Evolutionary conservation across 192 early-diverging fungal genomes (phyloP).

Genomic region (Dissophora ornata): DNA sequence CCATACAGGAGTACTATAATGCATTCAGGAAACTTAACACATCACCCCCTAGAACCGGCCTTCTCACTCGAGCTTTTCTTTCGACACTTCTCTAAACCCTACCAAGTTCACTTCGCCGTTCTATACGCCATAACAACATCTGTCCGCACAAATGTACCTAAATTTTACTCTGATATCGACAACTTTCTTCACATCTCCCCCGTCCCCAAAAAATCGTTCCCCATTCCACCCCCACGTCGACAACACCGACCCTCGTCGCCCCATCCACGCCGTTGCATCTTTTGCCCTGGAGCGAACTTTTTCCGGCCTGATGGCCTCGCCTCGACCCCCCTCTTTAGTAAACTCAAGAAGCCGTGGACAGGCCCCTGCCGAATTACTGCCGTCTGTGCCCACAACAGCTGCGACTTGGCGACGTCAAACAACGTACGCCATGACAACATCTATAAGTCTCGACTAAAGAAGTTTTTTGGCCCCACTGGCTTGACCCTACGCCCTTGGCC

Average conservation of each 20-base stretch:
- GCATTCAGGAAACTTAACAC: background rate
- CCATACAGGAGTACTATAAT: background rate
- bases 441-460: conserved; percentile 1
- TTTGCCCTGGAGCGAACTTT: conserved; percentile 4
- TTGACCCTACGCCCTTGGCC: background rate
- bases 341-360: conserved; percentile 8
- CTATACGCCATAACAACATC: background rate
- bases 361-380: conserved; percentile 16
- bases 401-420: background rate
- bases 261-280: background rate
- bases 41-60: background rate
- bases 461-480: conserved; percentile 1
- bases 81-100: background rate
- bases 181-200: background rate
- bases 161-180: background rate
- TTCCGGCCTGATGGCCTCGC: conserved; percentile 1
- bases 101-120: background rate
- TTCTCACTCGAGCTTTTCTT: background rate
- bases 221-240: too few relatives aligned
- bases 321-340: too few relatives aligned
- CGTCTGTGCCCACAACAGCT: background rate
- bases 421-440: background rate
- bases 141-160: background rate
- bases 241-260: too few relatives aligned
- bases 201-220: too few relatives aligned